phyloP scores from a whole-genome alignment of 495 filamentous ascomycete genomes.

The Aspergillus biplanus region DNA sequence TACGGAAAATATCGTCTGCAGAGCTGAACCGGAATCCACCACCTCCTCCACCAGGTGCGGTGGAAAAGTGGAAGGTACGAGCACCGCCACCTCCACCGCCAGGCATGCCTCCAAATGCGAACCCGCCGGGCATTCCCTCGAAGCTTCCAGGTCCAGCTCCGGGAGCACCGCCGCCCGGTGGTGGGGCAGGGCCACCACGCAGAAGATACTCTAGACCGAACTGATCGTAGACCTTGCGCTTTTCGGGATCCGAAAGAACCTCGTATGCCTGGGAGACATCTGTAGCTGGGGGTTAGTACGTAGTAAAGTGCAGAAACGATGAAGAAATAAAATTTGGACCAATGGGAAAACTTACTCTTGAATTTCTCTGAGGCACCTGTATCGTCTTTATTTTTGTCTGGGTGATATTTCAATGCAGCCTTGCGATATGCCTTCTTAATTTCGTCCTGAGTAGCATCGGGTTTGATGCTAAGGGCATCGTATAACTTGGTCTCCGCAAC shows the following conservation, averaged over 20 bases:
- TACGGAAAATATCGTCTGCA: slow-evolving; percentile 80
- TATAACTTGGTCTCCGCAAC: slow-evolving; percentile 88
- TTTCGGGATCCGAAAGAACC: slow-evolving; percentile 95
- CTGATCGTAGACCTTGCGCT: slow-evolving; percentile 94
- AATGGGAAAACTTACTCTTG: slow-evolving; percentile 55
- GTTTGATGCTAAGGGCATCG: slow-evolving; percentile 73
- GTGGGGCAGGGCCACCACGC: slow-evolving; percentile 77
- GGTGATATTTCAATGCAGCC: slow-evolving; percentile 88
- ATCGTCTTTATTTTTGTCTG: slow-evolving; percentile 96
- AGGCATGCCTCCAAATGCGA: slow-evolving; percentile 58
- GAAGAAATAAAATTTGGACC: not conserved
- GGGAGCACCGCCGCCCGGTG: slow-evolving; percentile 51
- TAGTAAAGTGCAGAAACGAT: not conserved
- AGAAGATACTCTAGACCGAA: slow-evolving; percentile 92
- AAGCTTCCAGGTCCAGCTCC: slow-evolving; percentile 40
- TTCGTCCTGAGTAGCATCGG: slow-evolving; percentile 83
- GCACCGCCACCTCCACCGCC: slow-evolving; percentile 61
- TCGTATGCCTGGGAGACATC: slow-evolving; percentile 97
- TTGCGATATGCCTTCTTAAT: slow-evolving; percentile 98
- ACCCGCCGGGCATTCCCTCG: slow-evolving; percentile 59
- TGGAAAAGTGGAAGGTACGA: slow-evolving; percentile 77
- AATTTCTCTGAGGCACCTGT: slow-evolving; percentile 84
- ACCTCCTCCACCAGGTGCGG: slow-evolving; percentile 55
- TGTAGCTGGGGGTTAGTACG: slow-evolving; percentile 28
- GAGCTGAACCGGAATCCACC: slow-evolving; percentile 77